phyloP scores from a whole-genome alignment of 257 asterid genomes.

The Petunia secreta region DNA sequence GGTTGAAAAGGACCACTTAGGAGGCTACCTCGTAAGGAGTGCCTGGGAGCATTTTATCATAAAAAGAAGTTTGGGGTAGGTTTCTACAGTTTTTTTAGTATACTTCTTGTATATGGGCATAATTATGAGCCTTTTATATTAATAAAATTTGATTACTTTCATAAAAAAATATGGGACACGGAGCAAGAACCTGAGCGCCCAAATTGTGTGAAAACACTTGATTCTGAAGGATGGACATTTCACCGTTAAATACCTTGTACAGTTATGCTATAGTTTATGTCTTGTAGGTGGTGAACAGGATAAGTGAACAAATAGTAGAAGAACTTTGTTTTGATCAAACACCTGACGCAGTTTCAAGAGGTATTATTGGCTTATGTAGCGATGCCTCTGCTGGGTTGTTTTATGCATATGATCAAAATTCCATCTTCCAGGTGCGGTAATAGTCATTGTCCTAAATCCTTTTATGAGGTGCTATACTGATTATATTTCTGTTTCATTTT shows the following conservation, averaged over 20 bases:
- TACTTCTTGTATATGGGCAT: no score
- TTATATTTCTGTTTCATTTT: constrained; percentile 20
- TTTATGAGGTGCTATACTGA: constrained; percentile 27
- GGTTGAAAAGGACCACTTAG: no score
- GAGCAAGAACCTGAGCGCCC: not conserved
- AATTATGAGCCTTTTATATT: no score
- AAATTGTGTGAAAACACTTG: not conserved
- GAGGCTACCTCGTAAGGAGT: no score
- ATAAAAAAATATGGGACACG: no score
- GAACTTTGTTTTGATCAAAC: constrained; percentile 89
- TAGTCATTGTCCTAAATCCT: constrained; percentile 26
- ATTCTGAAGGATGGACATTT: not conserved
- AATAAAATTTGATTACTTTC: no score
- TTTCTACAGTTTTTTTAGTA: no score
- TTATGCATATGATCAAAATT: constrained; percentile 90
- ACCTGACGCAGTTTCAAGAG: constrained; percentile 75
- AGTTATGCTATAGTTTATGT: not conserved
- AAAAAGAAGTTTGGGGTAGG: no score
- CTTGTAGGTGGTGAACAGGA: constrained; percentile 89
- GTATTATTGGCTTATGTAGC: constrained; percentile 90
- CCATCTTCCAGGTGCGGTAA: constrained; percentile 82
- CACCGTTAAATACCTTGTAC: not conserved
- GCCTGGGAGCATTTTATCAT: no score
- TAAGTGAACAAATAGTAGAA: constrained; percentile 90
- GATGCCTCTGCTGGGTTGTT: constrained; percentile 99